phyloP scores from a whole-genome alignment of 345 rosid species.

The Sonneratia alba region DNA sequence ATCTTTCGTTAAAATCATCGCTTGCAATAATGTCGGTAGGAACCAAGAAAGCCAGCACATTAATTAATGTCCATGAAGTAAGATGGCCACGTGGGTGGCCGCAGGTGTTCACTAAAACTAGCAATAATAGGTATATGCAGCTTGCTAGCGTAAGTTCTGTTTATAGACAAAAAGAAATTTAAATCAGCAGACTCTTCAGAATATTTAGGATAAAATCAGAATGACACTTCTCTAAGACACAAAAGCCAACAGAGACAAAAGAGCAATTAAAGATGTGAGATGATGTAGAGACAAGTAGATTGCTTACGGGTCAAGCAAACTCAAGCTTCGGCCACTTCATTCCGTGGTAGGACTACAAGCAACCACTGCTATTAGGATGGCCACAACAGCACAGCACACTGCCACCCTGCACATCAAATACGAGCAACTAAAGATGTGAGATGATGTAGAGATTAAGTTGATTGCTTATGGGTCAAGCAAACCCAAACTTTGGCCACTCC shows the following conservation, averaged over 20 bases:
- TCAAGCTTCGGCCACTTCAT: slow-evolving; percentile 99
- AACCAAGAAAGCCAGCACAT: slow-evolving; percentile 98
- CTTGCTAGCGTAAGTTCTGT: slow-evolving; percentile 94
- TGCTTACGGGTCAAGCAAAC: slow-evolving; percentile 95
- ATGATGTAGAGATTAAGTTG: neutral
- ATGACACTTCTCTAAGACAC: neutral
- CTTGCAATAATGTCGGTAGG: slow-evolving; percentile 98
- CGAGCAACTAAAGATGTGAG: slow-evolving; percentile 1
- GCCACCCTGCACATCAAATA: slow-evolving; percentile 49
- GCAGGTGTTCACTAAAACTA: slow-evolving; percentile 93
- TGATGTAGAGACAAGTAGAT: slow-evolving; percentile 3
- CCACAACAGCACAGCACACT: slow-evolving; percentile 62
- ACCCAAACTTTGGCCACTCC: slow-evolving; percentile 99
- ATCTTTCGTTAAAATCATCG: neutral
- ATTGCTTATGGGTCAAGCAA: slow-evolving; percentile 89
- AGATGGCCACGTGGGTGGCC: slow-evolving; percentile 99
- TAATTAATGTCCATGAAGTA: slow-evolving; percentile 91
- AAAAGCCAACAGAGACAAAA: neutral
- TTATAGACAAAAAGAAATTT: slow-evolving; percentile 9
- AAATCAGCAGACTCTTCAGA: slow-evolving; percentile 5
- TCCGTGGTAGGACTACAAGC: slow-evolving; percentile 99
- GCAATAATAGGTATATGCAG: slow-evolving; percentile 92
- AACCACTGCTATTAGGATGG: slow-evolving; percentile 80
- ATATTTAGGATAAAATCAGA: neutral
- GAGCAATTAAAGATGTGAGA: neutral